phyloP scores from a whole-genome alignment of 768 basidiomycete species.

The Lentinula raphanica region DNA sequence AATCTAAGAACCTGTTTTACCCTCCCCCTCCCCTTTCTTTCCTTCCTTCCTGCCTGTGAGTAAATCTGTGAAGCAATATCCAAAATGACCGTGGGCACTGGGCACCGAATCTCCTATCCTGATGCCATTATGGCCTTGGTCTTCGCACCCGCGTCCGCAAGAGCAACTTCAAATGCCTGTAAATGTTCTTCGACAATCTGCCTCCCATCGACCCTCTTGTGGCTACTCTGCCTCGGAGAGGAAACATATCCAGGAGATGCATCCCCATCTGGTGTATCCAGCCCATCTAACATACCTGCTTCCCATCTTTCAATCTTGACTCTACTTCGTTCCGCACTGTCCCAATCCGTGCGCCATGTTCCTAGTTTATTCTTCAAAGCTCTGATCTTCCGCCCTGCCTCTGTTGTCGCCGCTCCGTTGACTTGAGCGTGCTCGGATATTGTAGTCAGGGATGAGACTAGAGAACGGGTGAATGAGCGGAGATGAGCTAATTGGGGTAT shows the following conservation, averaged over 20 bases:
- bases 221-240: slow-evolving; percentile 14
- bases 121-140: slow-evolving; percentile 81
- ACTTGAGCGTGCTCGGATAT: slow-evolving; percentile 88
- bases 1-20: not conserved
- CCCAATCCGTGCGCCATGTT: slow-evolving; percentile 77
- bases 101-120: slow-evolving; percentile 24
- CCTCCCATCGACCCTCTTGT: slow-evolving; percentile 60
- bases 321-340: slow-evolving; percentile 78
- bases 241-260: slow-evolving; percentile 17
- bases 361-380: slow-evolving; percentile 80
- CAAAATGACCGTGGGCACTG: not conserved
- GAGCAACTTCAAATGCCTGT: slow-evolving; percentile 65
- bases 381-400: slow-evolving; percentile 82
- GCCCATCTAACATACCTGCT: slow-evolving; percentile 46
- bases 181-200: slow-evolving; percentile 74
- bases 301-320: slow-evolving; percentile 79
- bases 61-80: not conserved
- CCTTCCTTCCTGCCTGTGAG: not conserved
- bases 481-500: slow-evolving; percentile 66
- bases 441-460: slow-evolving; percentile 67
- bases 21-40: not conserved
- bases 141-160: slow-evolving; percentile 69
- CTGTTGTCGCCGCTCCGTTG: slow-evolving; percentile 77
- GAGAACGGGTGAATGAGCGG: slow-evolving; percentile 67
- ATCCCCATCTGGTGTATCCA: slow-evolving; percentile 22